Evolutionary conservation across 345 rosid genomes (phyloP), one percentile per base, ranked within the genome.

Genomic region (Lenwebbia sp.): DNA sequence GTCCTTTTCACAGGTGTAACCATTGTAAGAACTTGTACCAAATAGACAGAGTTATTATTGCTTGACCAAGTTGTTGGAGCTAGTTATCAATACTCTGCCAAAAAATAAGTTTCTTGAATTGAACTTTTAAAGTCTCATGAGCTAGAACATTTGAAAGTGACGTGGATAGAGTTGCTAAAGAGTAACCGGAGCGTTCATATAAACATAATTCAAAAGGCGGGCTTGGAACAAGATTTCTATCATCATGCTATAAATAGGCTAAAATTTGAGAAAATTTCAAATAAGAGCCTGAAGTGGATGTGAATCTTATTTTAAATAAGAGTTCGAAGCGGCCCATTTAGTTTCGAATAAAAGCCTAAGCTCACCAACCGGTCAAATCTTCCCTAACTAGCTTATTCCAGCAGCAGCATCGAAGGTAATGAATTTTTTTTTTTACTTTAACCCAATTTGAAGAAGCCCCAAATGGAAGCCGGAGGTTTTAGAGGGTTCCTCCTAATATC

Each of bases 241-340:
- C 23, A 33, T 65, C 44, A 3, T 33, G 17, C 23, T 65, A 65
- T 33, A 65, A 65, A 65, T 17, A 33, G 23, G 76, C 6, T 33
- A 17, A 14, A 65, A 33, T 65, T 17, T 65, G 12, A 4, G 44
- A 33, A 30, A 33, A 30, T 2, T 17, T 65, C 12, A 33, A 57
- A 57, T 57, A 57, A 12, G 25, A 8, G 25, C 44, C 4, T 2
- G 3, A 17, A 65, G 11, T 65, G 23, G 6, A 4, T 33, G 21
- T 30, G 3, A 1, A 17, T 9, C 6, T 65, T 65, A 2, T 65
- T 0, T 33, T 5, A 65, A 65, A 17, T 65, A 17, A 17, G 1
- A 30, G 1, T 65, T 0, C 3, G 0, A 28, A 62, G 15, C 15
- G 5, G 2, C 1, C 2, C 7, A 28, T 62, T 60, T 28, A 30